Conservation (phyloP, 2,329 filamentous ascomycete species). For the Aspergillus hiratsukae region DNA sequence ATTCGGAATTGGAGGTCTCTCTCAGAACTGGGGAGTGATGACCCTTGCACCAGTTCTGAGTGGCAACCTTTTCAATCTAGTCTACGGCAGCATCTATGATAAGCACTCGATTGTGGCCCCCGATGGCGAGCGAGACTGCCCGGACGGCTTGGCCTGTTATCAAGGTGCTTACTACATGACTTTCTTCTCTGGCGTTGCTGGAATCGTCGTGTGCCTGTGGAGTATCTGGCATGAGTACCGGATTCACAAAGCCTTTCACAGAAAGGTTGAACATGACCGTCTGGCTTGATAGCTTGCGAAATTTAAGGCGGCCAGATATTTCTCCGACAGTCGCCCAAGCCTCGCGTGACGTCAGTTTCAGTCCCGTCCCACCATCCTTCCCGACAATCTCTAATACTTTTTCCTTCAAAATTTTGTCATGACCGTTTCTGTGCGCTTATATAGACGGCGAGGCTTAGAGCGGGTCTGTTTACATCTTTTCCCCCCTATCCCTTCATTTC, state of each 20-base stretch:
- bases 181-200: constrained; percentile 64
- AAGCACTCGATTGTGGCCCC: constrained; percentile 65
- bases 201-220: constrained; percentile 64
- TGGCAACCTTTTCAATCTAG: constrained; percentile 87
- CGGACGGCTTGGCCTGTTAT: constrained; percentile 77
- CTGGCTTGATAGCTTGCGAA: constrained; percentile 20
- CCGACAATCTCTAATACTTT: background rate
- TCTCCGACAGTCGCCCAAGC: background rate
- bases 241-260: constrained; percentile 21
- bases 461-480: background rate
- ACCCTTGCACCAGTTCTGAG: constrained; percentile 82
- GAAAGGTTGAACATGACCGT: constrained; percentile 30
- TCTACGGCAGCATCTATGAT: constrained; percentile 84
- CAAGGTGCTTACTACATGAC: constrained; percentile 75
- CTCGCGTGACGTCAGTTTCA: no score
- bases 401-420: background rate
- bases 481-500: background rate
- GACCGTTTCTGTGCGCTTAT: background rate
- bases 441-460: background rate
- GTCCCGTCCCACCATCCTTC: background rate
- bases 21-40: constrained; percentile 96
- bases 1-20: constrained; percentile 84
- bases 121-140: constrained; percentile 68
- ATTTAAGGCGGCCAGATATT: background rate
- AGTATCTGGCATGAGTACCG: constrained; percentile 39